These are phyloP conservation scores for Candida frijolesensis DNA, from an alignment of 1,139 yeast species.

Conservation along the genomic window DNA sequence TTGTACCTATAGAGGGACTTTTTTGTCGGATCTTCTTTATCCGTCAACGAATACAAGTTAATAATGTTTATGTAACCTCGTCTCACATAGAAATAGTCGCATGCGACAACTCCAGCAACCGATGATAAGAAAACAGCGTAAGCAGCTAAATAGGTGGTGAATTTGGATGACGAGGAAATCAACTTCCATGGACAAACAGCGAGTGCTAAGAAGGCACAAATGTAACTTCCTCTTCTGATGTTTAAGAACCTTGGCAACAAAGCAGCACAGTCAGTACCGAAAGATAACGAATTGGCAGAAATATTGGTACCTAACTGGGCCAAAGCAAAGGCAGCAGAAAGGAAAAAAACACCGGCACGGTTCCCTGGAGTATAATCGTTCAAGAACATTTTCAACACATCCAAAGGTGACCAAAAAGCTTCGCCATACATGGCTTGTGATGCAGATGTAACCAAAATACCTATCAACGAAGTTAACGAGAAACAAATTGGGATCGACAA, in stretches of 20 bases:
- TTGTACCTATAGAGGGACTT: constrained; percentile 59
- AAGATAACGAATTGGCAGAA: constrained; percentile 84
- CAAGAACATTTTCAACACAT: constrained; percentile 67
- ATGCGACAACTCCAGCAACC: constrained; percentile 79
- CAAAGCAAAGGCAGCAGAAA: constrained; percentile 73
- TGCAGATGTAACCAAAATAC: constrained; percentile 85
- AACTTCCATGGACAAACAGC: constrained; percentile 90
- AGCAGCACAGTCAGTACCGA: constrained; percentile 91
- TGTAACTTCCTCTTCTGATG: constrained; percentile 78
- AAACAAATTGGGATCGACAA: constrained; percentile 75
- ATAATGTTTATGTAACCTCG: constrained; percentile 68
- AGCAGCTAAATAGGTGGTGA: constrained; percentile 83
- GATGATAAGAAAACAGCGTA: constrained; percentile 86
- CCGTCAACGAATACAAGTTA: constrained; percentile 56
- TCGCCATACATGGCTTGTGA: constrained; percentile 69
- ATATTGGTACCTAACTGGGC: constrained; percentile 91
- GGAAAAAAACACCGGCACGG: constrained; percentile 85
- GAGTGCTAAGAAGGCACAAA: constrained; percentile 78
- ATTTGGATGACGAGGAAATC: constrained; percentile 69
- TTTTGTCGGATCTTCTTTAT: constrained; percentile 32
- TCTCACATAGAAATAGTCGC: constrained; percentile 77
- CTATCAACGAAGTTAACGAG: constrained; percentile 82
- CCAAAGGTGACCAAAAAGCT: constrained; percentile 85
- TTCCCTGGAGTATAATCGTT: constrained; percentile 57
- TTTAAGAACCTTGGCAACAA: constrained; percentile 75